Evolutionary conservation across 2,329 filamentous ascomycete species (phyloP), one percentile per base, ranked within the genome.

Genomic region (Claviceps sp.): DNA sequence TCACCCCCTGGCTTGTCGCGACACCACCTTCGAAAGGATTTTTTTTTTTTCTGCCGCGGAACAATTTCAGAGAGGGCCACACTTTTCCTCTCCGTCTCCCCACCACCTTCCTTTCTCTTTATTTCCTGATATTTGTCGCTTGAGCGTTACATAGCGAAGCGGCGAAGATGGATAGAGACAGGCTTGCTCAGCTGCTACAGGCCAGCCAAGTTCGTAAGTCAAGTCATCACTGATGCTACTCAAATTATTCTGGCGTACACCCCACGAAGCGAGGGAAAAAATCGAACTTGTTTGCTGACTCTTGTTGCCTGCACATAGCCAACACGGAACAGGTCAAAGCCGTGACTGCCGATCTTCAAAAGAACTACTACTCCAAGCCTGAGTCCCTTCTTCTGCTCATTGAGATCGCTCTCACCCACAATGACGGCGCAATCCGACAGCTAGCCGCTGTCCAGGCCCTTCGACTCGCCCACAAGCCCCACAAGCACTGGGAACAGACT

Each of bases 301-400:
- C 46, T 56, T 55, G 56, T 46, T 60, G 57, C 47, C 60, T 56
- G 53, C 58, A 50, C 61, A 40, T 64, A 95, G 89, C 93, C 65
- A 85, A 95, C 71, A 95, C 89, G 59, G 82, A 87, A 61, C 82
- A 84, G 70, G 84, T 95, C 69, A 94, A 96, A 79, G 82, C 86
- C 59, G 89, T 90, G 57, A 98, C 91, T 17, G 82, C 86, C 54
- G 83, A 89, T 62, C 81, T 97, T 55, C 90, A 95, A 71, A 93
- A 94, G 70, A 87, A 87, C 71, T 97, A 88, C 76, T 97, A 95
- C 75, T 84, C 82, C 62, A 81, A 89, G 60, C 85, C 91, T 41
- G 81, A 89, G 62, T 88, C 89, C 16, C 81, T 97, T 53, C 78
- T 91, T 52, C 82, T 87, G 62, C 84, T 97, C 56, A 80, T 97